Conservation (phyloP, 371 early-diverging fungal genomes). For the Mucor circinelloides region DNA sequence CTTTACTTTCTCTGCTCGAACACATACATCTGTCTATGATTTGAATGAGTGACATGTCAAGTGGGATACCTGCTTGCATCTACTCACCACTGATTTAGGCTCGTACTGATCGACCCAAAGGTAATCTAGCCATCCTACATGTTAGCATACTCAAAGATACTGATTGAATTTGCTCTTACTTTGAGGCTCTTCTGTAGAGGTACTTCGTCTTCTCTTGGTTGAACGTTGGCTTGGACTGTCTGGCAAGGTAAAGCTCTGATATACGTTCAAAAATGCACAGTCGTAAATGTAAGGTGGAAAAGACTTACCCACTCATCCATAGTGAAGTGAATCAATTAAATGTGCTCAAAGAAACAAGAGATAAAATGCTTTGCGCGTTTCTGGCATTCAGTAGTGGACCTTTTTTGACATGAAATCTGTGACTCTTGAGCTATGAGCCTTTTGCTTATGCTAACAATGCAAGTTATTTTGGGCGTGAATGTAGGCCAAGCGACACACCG, state of each 20-base stretch:
- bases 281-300: no score
- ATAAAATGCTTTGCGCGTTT: background rate
- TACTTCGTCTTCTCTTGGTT: background rate
- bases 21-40: slow-evolving; percentile 16
- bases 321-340: background rate
- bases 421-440: background rate
- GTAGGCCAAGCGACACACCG: background rate
- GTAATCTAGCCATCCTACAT: background rate
- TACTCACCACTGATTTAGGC: slow-evolving; percentile 27
- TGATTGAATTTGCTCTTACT: background rate
- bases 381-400: background rate
- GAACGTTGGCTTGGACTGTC: background rate
- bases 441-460: background rate
- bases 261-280: background rate
- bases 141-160: background rate
- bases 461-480: background rate
- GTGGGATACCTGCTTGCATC: background rate
- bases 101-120: slow-evolving; percentile 37
- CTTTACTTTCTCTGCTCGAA: slow-evolving; percentile 22
- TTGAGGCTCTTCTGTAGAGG: background rate
- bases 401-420: background rate
- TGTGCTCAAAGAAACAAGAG: background rate
- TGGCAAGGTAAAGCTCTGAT: background rate
- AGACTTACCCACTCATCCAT: background rate
- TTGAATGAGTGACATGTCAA: background rate